Evolutionary conservation across 108 stramenopile species (phyloP).

Genomic region (Fistulifera pelliculosa): DNA sequence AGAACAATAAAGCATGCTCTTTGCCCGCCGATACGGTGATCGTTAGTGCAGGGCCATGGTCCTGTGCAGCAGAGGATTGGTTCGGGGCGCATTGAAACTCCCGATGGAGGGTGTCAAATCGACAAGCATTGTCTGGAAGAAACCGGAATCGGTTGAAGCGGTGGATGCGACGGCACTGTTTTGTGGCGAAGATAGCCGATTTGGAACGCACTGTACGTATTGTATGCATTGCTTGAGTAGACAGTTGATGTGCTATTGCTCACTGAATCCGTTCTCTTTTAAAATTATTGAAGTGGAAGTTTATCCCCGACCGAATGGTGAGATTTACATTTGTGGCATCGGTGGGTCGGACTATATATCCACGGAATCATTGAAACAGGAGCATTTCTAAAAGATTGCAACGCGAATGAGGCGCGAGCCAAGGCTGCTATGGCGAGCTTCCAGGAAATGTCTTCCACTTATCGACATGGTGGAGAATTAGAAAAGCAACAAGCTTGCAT

Average conservation of each 20-base stretch:
- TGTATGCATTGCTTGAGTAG: no score
- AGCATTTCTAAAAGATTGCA: conserved; percentile 55
- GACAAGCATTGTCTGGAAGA: conserved; percentile 80
- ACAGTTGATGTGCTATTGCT: no score
- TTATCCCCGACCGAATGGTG: conserved; percentile 76
- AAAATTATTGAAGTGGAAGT: conserved; percentile 51
- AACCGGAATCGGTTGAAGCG: conserved; percentile 31
- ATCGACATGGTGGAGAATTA: conserved; percentile 49
- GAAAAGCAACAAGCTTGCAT: conserved; percentile 45
- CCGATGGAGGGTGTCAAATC: conserved; percentile 86
- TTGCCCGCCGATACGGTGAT: conserved; percentile 51
- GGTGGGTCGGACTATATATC: conserved; percentile 89
- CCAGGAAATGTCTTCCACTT: conserved; percentile 54
- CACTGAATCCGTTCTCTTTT: conserved; percentile 1
- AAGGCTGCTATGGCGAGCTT: conserved; percentile 68
- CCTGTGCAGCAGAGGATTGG: conserved; percentile 72
- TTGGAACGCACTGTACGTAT: conserved; percentile 74
- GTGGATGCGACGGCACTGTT: conserved; percentile 92
- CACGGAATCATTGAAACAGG: conserved; percentile 75
- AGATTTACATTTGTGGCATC: conserved; percentile 94
- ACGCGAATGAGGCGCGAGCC: conserved; percentile 74
- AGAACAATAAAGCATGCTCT: conserved; percentile 16
- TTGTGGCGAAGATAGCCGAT: conserved; percentile 88
- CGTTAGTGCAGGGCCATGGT: conserved; percentile 75
- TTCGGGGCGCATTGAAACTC: conserved; percentile 57